Base-by-base conservation (phyloP, 371 early-diverging fungal species). In the Lichtheimia ornata region DNA sequence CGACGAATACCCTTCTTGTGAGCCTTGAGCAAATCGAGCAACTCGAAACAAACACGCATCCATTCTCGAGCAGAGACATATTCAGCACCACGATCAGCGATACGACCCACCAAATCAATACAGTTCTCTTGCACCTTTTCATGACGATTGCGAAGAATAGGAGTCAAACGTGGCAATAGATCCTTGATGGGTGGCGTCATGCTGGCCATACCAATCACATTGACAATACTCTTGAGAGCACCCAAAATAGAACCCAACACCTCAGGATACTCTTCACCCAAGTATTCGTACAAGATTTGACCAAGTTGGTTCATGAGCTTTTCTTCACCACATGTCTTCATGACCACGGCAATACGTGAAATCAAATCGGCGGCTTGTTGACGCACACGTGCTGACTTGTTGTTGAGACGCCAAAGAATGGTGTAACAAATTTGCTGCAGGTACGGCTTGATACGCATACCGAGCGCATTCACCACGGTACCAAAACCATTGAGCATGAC, bases 171-270 rank as follows among this genome's bases (percentile, higher is more conserved):
- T 52, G 98, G 97, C 11, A 99, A 75, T 53, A 98, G 77, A 63
- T 99, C 99, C 76, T 94, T 96, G 74, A 98, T 96, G 24, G 99
- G 97, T 27, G 99, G 99, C 13, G 92, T 94, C 97, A 98, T 98
- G 56, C 88, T 92, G 27, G 92, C 82, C 95, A 97, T 96, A 72
- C 99, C 99, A 75, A 97, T 94, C 25, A 95, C 96, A 64, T 95
- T 94, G 47, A 97, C 97, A 62, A 98, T 94, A 25, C 90, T 82
- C 74, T 94, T 94, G 24, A 98, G 77, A 0, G 88, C 98, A 41
- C 92, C 91, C 22, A 98, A 72, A 57, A 98, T 97, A 11, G 93
- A 91, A 61, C 95, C 99, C 53, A 98, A 79, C 0, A 97, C 98
- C 71, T 97, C 98, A 6, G 99, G 99, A 70, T 96, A 97, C 73